A percentile compares a stretch with the other conserved stretches of the same genome.
These are phyloP conservation scores for Passiflora organensis DNA, from an alignment of 345 rosid genomes.

Conservation along the genomic window DNA sequence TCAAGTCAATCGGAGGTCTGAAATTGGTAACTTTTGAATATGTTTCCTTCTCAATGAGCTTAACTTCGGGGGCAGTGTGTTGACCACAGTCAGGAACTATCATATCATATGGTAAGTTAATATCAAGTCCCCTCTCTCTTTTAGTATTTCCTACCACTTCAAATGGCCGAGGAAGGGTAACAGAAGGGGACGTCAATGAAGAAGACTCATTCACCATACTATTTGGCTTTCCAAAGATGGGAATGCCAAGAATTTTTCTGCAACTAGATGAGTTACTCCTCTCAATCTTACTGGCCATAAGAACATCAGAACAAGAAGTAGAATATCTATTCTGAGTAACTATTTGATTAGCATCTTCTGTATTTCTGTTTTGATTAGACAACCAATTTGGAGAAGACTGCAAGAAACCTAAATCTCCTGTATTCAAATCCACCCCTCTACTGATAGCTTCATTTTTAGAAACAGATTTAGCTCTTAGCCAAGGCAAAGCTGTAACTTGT, in stretches of 20 bases:
- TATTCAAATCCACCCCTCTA: conserved; percentile 43
- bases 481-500: conserved; percentile 42
- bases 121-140: conserved; percentile 52
- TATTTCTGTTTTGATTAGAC: conserved; percentile 31
- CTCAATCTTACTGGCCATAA: conserved; percentile 30
- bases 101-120: conserved; percentile 73
- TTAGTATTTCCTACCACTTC: conserved; percentile 30
- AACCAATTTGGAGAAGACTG: conserved; percentile 31
- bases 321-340: conserved; percentile 34
- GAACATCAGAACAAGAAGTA: conserved; percentile 32
- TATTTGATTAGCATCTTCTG: conserved; percentile 24
- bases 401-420: conserved; percentile 25
- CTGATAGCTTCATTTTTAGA: conserved; percentile 29
- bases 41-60: conserved; percentile 31
- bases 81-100: conserved; percentile 37
- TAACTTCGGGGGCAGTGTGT: conserved; percentile 29
- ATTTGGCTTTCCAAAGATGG: conserved; percentile 36
- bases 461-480: conserved; percentile 51
- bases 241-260: conserved; percentile 54
- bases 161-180: conserved; percentile 26
- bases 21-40: conserved; percentile 28
- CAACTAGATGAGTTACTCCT: conserved; percentile 28
- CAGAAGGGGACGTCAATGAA: conserved; percentile 34
- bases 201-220: conserved; percentile 33
- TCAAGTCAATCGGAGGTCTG: conserved; percentile 65